phyloP scores from a whole-genome alignment of 257 asterid genomes.

The Datura wrightii region DNA sequence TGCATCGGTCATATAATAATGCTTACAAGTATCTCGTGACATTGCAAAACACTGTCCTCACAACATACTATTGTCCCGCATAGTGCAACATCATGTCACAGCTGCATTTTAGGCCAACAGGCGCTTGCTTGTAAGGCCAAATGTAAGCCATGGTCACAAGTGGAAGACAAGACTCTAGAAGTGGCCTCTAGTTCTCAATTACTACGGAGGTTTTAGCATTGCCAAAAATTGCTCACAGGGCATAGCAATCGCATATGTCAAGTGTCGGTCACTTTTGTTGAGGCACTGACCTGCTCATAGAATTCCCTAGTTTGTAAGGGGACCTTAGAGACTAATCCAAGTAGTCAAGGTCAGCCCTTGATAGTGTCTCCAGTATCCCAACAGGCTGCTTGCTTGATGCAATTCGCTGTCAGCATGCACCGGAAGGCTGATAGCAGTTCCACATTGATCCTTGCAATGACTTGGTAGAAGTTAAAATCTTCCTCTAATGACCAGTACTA shows the following conservation, averaged over 20 bases:
- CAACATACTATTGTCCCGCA: neutral
- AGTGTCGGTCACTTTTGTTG: neutral
- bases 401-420: neutral
- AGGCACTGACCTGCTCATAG: neutral
- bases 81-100: neutral
- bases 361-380: neutral
- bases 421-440: neutral
- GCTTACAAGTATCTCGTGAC: neutral
- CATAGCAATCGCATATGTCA: neutral
- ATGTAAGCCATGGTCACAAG: neutral
- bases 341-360: neutral
- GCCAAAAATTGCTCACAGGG: neutral
- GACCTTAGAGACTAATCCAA: neutral
- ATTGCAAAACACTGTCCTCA: neutral
- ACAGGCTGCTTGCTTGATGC: neutral
- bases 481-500: neutral
- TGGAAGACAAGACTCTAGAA: neutral
- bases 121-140: neutral
- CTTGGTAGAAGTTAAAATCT: neutral
- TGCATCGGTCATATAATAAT: neutral
- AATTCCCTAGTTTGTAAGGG: neutral
- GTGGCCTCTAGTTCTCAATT: neutral
- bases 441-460: neutral
- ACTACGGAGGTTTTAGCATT: neutral
- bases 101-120: neutral